Evolutionary conservation across 345 rosid genomes (phyloP), one percentile per base, ranked within the genome.

Genomic region (Eucalyptus microcorys): DNA sequence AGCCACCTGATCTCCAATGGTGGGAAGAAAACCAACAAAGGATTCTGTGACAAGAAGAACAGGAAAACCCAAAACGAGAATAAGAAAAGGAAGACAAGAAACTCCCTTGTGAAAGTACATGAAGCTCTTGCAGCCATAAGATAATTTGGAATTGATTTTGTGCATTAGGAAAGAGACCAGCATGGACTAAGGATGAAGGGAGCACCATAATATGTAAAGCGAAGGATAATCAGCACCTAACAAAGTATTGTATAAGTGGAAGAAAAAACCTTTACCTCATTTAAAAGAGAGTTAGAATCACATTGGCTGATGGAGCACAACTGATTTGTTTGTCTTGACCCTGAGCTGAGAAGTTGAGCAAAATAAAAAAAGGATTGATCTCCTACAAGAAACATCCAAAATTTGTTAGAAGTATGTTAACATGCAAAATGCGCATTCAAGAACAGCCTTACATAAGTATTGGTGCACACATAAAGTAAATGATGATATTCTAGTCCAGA

Each of bases 301-400:
- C 99, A 96, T 88, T 95, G 96, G 94, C 96, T 97, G 90, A 97
- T 97, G 93, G 99, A 96, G 94, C 99, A 97, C 87, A 97, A 90
- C 92, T 94, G 96, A 91, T 96, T 95, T 66, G 99, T 97, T n/a
- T 97, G 96, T 89, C 91, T 93, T 92, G 98, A 97, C 91, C 94
- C 99, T 88, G 95, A 95, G 95, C 99, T 97, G 98, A 94, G 91
- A 91, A 92, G 91, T 64, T 88, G 64, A 89, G 84, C 64, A 91
- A 87, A 59, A 80, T 90, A 43, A 91, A 87, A 81, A 40, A 27
- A 88, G 87, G 76, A 91, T 88, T 30, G 14, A 61, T 61, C 71
- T 61, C 71, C 8, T 53, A 90, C 47, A 89, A 90, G 86, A 88
- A 87, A 88, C 87, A 84, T 19, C 47, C 27, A 16, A 48, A 21